Percentiles rank a stretch among this genome's conserved stretches.
Conservation (phyloP, 805 yeast genomes). For the Candida montana region DNA sequence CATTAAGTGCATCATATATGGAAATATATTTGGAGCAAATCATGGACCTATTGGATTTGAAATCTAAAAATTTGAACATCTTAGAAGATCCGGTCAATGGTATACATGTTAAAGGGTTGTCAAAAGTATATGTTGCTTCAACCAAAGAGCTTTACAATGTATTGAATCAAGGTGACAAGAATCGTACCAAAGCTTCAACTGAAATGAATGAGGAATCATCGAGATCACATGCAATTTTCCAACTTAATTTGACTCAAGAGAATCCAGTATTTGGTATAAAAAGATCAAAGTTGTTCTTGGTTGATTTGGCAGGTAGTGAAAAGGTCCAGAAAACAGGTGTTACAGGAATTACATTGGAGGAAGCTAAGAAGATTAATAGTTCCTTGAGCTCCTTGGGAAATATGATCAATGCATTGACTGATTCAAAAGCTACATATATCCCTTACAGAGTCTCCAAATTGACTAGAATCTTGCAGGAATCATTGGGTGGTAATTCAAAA, state of each 20-base stretch:
- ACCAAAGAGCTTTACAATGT: slow-evolving; percentile 53
- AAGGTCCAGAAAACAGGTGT: slow-evolving; percentile 76
- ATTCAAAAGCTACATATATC: slow-evolving; percentile 55
- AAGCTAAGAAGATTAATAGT: slow-evolving; percentile 77
- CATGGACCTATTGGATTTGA: slow-evolving; percentile 50
- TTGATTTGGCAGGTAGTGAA: slow-evolving; percentile 87
- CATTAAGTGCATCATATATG: slow-evolving; percentile 61
- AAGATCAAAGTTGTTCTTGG: slow-evolving; percentile 61
- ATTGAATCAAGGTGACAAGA: slow-evolving; percentile 51
- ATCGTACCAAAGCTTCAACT: slow-evolving; percentile 56
- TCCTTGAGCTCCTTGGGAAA: slow-evolving; percentile 75
- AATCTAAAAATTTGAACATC: slow-evolving; percentile 33
- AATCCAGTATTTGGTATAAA: slow-evolving; percentile 52
- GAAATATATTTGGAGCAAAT: slow-evolving; percentile 80
- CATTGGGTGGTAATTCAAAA: slow-evolving; percentile 77
- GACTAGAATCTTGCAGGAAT: slow-evolving; percentile 72
- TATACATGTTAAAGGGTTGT: slow-evolving; percentile 65
- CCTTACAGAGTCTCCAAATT: slow-evolving; percentile 78
- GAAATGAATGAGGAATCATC: slow-evolving; percentile 70
- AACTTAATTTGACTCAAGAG: slow-evolving; percentile 60
- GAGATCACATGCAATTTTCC: slow-evolving; percentile 76
- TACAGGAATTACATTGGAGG: slow-evolving; percentile 67
- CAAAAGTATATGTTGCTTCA: slow-evolving; percentile 53
- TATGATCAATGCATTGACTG: slow-evolving; percentile 76
- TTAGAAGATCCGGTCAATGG: slow-evolving; percentile 65